Evolutionary conservation across 768 basidiomycete species (phyloP).

Genomic region (Panellus pusillus): DNA sequence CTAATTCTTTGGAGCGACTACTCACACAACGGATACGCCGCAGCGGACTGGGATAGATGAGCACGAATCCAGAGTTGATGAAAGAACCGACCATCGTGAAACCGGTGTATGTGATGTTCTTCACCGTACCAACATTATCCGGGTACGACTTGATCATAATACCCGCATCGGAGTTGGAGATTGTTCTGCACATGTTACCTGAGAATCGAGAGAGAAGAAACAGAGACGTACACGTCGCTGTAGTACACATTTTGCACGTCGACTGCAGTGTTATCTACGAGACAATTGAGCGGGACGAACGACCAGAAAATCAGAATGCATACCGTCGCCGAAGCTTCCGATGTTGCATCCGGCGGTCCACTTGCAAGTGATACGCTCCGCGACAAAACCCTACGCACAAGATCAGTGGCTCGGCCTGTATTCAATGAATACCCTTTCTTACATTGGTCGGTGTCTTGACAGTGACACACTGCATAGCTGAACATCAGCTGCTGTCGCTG

Average conservation of each 20-base stretch:
- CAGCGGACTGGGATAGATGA: conserved; percentile 8
- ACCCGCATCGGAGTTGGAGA: conserved; percentile 26
- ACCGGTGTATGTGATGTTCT: conserved; percentile 22
- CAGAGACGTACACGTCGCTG: conserved; percentile 14
- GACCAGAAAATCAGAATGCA: not conserved
- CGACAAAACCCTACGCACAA: conserved; percentile 18
- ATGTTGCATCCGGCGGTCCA: conserved; percentile 27
- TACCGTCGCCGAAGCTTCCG: conserved; percentile 24
- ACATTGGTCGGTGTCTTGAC: conserved; percentile 32
- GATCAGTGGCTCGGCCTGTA: not conserved
- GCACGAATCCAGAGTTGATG: too few species aligned
- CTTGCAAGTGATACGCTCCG: conserved; percentile 19
- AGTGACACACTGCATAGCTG: conserved; percentile 29
- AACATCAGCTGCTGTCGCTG: not conserved
- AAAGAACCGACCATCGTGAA: conserved; percentile 14
- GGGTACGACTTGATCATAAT: conserved; percentile 26
- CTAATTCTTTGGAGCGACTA: not conserved
- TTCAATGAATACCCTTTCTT: not conserved
- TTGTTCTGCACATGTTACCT: not conserved
- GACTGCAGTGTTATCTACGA: conserved; percentile 15
- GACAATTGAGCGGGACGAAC: not conserved
- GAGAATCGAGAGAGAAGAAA: too few species aligned
- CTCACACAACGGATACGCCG: conserved; percentile 15
- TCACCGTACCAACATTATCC: conserved; percentile 23
- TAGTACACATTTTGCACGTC: conserved; percentile 25